Conservation (phyloP, 257 asterid species). For the Solanum acaule region DNA sequence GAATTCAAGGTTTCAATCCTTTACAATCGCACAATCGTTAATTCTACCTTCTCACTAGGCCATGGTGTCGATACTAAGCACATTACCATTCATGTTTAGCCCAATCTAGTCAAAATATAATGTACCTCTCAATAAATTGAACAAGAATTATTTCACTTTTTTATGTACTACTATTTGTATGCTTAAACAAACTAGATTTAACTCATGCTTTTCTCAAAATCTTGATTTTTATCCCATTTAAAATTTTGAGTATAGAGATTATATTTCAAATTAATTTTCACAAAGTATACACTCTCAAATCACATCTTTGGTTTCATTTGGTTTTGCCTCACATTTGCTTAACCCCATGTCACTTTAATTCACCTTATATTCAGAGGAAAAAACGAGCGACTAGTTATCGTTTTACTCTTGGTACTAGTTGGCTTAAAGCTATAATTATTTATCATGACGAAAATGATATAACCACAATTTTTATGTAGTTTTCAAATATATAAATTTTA, state of each 20-base stretch:
- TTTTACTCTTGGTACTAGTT: not conserved
- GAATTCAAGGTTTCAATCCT: constrained; percentile 23
- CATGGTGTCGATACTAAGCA: constrained; percentile 33
- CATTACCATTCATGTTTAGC: not conserved
- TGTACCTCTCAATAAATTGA: not conserved
- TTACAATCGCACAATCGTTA: constrained; percentile 3
- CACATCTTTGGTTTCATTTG: not conserved
- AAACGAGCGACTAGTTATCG: not conserved
- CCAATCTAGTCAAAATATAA: not conserved
- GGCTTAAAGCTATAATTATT: not conserved
- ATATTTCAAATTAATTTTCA: not conserved
- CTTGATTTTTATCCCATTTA: not conserved
- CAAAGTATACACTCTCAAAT: not conserved
- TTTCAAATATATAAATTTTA: too few species aligned
- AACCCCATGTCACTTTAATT: not conserved
- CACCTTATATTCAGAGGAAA: not conserved
- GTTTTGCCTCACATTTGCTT: not conserved
- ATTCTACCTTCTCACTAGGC: constrained; percentile 17
- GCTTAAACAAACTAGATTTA: not conserved
- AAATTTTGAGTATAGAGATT: not conserved
- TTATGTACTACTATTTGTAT: not conserved
- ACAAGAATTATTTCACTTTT: not conserved
- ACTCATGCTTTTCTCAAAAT: not conserved
- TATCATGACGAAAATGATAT: not conserved
- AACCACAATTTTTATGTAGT: not conserved